Evolutionary conservation across 225 moss, liverwort and hornwort species (phyloP).

Genomic region (Polytrichum formosum): DNA sequence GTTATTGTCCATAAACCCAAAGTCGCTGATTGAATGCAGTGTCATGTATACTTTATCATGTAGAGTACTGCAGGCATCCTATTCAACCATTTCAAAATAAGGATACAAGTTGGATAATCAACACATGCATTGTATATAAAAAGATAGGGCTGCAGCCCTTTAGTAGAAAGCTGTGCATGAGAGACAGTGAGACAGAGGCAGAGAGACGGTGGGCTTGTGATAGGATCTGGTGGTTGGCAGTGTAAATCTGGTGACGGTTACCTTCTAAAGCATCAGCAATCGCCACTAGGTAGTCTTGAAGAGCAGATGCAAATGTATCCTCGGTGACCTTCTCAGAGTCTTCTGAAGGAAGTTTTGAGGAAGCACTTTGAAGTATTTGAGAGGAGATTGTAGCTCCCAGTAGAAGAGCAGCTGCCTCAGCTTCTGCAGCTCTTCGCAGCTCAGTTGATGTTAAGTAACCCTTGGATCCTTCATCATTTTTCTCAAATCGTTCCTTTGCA

Average conservation of each 20-base stretch:
- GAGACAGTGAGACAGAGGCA: no score
- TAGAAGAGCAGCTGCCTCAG: constrained; percentile 60
- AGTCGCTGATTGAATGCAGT: no score
- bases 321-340: constrained; percentile 31
- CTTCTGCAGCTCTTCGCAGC: constrained; percentile 59
- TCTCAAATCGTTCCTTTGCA: constrained; percentile 25
- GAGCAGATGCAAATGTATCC: constrained; percentile 36
- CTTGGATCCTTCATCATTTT: constrained; percentile 53
- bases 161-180: no score
- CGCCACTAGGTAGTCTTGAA: constrained; percentile 38
- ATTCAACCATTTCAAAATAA: no score
- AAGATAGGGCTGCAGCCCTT: no score
- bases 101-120: no score
- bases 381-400: constrained; percentile 44
- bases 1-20: no score
- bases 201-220: no score
- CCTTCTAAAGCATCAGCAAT: constrained; percentile 63
- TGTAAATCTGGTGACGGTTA: constrained; percentile 6
- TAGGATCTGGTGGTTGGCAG: neutral
- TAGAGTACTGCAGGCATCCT: no score
- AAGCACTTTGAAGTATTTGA: constrained; percentile 32
- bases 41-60: no score
- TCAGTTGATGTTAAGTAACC: constrained; percentile 55
- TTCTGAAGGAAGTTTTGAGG: constrained; percentile 20
- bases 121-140: neutral